Evolutionary conservation across 208 protist genomes (phyloP).

Genomic region (Leishmania guyanensis): DNA sequence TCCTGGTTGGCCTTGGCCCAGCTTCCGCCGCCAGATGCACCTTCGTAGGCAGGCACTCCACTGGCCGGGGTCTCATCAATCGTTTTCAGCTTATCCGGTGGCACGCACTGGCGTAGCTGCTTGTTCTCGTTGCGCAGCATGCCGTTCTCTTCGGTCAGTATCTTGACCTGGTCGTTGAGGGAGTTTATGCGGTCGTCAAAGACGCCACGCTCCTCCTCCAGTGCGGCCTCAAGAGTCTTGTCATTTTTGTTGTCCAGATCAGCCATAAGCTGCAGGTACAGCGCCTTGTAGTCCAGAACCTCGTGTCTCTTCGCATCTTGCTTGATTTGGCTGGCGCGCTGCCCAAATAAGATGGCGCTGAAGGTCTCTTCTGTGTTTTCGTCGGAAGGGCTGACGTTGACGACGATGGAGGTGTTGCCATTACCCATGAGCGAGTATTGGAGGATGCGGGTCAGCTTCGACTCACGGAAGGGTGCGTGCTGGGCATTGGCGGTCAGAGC

Average conservation of each 20-base stretch:
- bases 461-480: constrained; percentile 91
- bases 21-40: constrained; percentile 11
- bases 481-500: constrained; percentile 84
- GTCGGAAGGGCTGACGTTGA: constrained; percentile 88
- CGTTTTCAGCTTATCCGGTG: constrained; percentile 36
- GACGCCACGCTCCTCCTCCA: constrained; percentile 70
- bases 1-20: constrained; percentile 57
- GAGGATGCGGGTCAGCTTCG: constrained; percentile 95
- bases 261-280: constrained; percentile 88
- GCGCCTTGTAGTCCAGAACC: constrained; percentile 90
- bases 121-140: constrained; percentile 59
- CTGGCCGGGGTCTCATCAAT: constrained; percentile 26
- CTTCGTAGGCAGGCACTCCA: neutral
- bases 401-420: constrained; percentile 89
- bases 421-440: constrained; percentile 93
- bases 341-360: constrained; percentile 89
- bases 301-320: constrained; percentile 91
- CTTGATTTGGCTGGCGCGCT: constrained; percentile 94
- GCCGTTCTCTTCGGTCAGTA: constrained; percentile 70
- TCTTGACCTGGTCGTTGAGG: constrained; percentile 63
- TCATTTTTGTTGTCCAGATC: constrained; percentile 89
- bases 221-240: constrained; percentile 63
- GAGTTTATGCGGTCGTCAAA: constrained; percentile 73
- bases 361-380: constrained; percentile 89
- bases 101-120: constrained; percentile 35